These are phyloP conservation scores for Scleromitrula shiraiana DNA, from an alignment of 2,329 filamentous ascomycete genomes.

Conservation along the genomic window DNA sequence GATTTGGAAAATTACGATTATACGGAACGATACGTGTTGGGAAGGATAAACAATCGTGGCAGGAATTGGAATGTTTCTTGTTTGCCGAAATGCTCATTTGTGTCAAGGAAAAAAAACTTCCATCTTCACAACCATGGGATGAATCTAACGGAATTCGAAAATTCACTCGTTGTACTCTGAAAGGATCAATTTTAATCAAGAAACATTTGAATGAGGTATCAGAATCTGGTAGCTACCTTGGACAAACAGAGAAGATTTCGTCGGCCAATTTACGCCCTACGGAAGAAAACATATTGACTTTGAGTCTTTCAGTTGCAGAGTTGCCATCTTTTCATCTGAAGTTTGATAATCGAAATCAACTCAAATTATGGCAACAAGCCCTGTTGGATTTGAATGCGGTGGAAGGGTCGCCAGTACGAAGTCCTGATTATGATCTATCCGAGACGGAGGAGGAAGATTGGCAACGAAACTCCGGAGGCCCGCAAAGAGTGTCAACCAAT, in stretches of 20 bases:
- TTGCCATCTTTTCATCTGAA: constrained; percentile 89
- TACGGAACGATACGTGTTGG: constrained; percentile 88
- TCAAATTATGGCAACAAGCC: constrained; percentile 86
- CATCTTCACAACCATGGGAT: constrained; percentile 56
- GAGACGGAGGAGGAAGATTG: constrained; percentile 86
- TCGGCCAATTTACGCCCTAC: constrained; percentile 31
- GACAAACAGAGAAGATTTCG: constrained; percentile 27
- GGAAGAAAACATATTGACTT: constrained; percentile 78
- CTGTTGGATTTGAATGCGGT: constrained; percentile 74
- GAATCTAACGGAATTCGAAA: constrained; percentile 51
- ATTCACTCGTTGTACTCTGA: constrained; percentile 73
- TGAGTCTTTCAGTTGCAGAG: constrained; percentile 85
- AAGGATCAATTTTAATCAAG: constrained; percentile 96
- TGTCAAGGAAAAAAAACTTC: constrained; percentile 87
- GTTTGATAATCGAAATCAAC: constrained; percentile 74
- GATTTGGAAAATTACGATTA: constrained; percentile 84
- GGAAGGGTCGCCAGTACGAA: constrained; percentile 55
- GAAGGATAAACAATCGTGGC: constrained; percentile 94
- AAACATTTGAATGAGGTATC: constrained; percentile 88
- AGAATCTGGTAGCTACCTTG: constrained; percentile 38
- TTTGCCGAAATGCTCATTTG: constrained; percentile 99
- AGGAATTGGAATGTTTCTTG: constrained; percentile 93
- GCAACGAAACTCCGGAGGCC: constrained; percentile 47
- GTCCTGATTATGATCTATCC: constrained; percentile 73
- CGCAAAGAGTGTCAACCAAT: constrained; percentile 67